phyloP scores from a whole-genome alignment of 2,329 filamentous ascomycete species.

The Dissoconium aciculare region DNA sequence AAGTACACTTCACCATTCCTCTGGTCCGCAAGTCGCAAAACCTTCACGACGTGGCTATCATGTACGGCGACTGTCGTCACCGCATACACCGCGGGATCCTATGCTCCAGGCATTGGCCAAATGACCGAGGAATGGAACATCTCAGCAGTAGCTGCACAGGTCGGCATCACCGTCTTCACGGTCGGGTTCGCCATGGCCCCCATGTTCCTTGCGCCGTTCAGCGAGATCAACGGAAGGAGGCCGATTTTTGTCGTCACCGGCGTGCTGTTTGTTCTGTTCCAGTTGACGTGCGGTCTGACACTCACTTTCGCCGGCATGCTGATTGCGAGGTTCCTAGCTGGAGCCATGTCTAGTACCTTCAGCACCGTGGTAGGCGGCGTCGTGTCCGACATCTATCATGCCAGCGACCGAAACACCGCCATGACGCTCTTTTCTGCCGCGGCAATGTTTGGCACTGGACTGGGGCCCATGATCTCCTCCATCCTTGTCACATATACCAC shows the following conservation, averaged over 20 bases:
- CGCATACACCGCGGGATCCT: constrained; percentile 68
- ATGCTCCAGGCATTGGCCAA: constrained; percentile 52
- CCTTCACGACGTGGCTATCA: constrained; percentile 54
- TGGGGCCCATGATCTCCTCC: constrained; percentile 58
- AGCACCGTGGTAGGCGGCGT: constrained; percentile 88
- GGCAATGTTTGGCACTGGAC: constrained; percentile 64
- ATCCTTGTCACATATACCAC: constrained; percentile 50
- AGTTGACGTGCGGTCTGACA: constrained; percentile 60
- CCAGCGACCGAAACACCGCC: constrained; percentile 65
- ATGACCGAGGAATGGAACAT: constrained; percentile 53
- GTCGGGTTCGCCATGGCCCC: constrained; percentile 66
- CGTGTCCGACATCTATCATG: constrained; percentile 70
- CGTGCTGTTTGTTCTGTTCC: constrained; percentile 53
- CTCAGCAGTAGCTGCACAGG: constrained; percentile 49
- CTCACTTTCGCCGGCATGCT: constrained; percentile 57
- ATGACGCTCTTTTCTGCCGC: constrained; percentile 79
- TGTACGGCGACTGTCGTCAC: constrained; percentile 63
- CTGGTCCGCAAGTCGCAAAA: constrained; percentile 58
- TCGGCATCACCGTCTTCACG: constrained; percentile 72
- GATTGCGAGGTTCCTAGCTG: constrained; percentile 58
- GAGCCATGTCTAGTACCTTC: constrained; percentile 63
- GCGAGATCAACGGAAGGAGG: constrained; percentile 69
- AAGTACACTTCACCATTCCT: constrained; percentile 54
- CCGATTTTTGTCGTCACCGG: constrained; percentile 68
- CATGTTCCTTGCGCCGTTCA: constrained; percentile 73